Evolutionary conservation across 805 yeast genomes (phyloP), one percentile per base, ranked within the genome.

Genomic region (Metschnikowia shivogae): DNA sequence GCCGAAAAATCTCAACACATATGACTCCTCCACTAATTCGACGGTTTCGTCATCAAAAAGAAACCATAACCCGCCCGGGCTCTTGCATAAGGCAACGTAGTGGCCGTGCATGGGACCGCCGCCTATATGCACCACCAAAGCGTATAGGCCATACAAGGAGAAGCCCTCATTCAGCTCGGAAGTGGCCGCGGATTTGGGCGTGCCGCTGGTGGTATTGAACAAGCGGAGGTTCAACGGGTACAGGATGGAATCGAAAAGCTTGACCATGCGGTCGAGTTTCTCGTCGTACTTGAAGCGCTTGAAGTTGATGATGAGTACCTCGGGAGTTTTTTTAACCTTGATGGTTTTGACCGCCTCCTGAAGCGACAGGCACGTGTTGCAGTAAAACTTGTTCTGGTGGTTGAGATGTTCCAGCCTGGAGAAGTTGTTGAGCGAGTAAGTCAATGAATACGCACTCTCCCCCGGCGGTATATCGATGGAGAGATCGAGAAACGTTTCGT

Each of bases 71-170:
- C 80, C 78, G 19, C 77, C 73, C 43, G 78, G 81, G 5, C 89
- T 84, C 59, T 89, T 89, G 48, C 93, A 84, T 5, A 93, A 69
- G 0, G 96, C 77, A 8, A 93, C 92, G 62, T 93, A 93, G 62
- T 93, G 99, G 0, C 99, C 99, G 65, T 90, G 97, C 69, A 89
- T 89, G 1, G 98, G 97, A 0, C 98, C 97, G 4, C 97, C 95
- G 5, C 99, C 99, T 54, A 93, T 82, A 60, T 93, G 99, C 9
- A 93, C 89, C 10, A 93, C 93, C 35, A 92, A 82, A 0, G 92
- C 88, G 50, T 81, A 84, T 41, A 93, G 67, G 56, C 90, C 96
- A 58, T 89, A 93, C 14, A 82, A 71, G 9, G 62, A 55, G 43
- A 62, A 62, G 9, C 43, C 48, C 6, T 39, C 39, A 5, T 34